Conservation (phyloP, 768 basidiomycete genomes). For the Cytidiella melzeri region DNA sequence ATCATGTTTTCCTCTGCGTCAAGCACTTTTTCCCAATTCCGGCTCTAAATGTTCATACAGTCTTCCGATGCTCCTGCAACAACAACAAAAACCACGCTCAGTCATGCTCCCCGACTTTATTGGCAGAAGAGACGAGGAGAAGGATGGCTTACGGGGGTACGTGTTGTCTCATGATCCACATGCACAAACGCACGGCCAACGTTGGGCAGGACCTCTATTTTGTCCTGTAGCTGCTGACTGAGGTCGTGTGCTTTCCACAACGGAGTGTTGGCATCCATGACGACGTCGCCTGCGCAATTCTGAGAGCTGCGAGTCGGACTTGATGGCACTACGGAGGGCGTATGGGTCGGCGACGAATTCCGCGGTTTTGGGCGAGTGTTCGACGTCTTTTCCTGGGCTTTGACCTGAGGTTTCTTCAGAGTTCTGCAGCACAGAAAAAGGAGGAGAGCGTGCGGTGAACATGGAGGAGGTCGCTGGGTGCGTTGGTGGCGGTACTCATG, state of each 20-base stretch:
- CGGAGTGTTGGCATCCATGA: constrained; percentile 84
- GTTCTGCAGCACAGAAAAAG: too few species aligned
- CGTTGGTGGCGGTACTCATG: neutral
- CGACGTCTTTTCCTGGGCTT: constrained; percentile 30
- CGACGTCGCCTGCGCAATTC: constrained; percentile 72
- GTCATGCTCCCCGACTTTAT: too few species aligned
- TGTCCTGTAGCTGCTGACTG: constrained; percentile 80
- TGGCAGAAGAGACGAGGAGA: too few species aligned
- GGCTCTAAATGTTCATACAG: too few species aligned
- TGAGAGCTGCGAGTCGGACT: constrained; percentile 57
- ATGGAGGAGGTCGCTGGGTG: too few species aligned
- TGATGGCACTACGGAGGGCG: constrained; percentile 52
- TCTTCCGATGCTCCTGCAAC: constrained; percentile 45
- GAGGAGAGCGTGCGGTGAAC: too few species aligned
- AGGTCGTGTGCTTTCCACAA: constrained; percentile 86
- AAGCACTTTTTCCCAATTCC: too few species aligned
- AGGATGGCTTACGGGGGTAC: constrained; percentile 44
- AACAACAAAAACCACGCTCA: too few species aligned
- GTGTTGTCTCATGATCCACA: constrained; percentile 91
- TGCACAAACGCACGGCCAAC: constrained; percentile 94
- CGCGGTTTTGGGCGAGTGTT: constrained; percentile 14
- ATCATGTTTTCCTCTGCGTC: too few species aligned
- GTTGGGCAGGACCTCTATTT: constrained; percentile 82
- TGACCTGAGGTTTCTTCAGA: constrained; percentile 49
- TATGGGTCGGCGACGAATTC: constrained; percentile 49